phyloP scores from a whole-genome alignment of 208 protist species.

The Entamoeba invadens region DNA sequence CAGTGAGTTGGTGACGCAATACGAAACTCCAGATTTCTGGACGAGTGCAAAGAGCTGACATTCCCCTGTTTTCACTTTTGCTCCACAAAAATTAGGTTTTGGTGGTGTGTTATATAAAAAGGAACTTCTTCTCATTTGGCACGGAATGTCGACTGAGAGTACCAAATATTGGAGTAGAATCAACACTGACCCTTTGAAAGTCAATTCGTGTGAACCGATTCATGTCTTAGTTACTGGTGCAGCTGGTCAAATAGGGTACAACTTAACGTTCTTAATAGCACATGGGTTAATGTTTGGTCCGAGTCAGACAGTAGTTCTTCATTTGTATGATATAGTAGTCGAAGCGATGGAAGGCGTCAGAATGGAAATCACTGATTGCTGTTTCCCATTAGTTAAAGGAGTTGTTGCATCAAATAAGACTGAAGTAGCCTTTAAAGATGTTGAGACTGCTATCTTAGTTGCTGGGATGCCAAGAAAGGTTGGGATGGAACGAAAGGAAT shows the following conservation, averaged over 20 bases:
- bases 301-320: conserved; percentile 46
- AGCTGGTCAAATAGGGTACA: conserved; percentile 52
- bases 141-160: too few relatives aligned
- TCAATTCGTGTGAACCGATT: not conserved
- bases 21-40: too few relatives aligned
- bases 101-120: too few relatives aligned
- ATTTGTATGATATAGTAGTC: conserved; percentile 49
- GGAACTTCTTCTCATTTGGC: too few relatives aligned
- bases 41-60: too few relatives aligned
- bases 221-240: conserved; percentile 24
- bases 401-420: conserved; percentile 53
- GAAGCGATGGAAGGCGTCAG: conserved; percentile 57
- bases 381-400: conserved; percentile 61
- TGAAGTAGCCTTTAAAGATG: conserved; percentile 57
- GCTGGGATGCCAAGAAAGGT: conserved; percentile 26
- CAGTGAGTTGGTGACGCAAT: too few relatives aligned
- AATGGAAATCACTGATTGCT: conserved; percentile 73
- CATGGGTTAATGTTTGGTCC: conserved; percentile 33
- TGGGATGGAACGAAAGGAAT: conserved; percentile 31
- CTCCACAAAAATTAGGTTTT: too few relatives aligned
- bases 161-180: not conserved
- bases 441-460: conserved; percentile 39
- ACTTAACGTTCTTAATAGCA: conserved; percentile 24
- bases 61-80: too few relatives aligned
- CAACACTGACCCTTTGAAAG: not conserved